Percentiles rank a stretch among this genome's conserved stretches.
phyloP scores from a whole-genome alignment of 208 protist species.

The Leishmania martiniquensis region DNA sequence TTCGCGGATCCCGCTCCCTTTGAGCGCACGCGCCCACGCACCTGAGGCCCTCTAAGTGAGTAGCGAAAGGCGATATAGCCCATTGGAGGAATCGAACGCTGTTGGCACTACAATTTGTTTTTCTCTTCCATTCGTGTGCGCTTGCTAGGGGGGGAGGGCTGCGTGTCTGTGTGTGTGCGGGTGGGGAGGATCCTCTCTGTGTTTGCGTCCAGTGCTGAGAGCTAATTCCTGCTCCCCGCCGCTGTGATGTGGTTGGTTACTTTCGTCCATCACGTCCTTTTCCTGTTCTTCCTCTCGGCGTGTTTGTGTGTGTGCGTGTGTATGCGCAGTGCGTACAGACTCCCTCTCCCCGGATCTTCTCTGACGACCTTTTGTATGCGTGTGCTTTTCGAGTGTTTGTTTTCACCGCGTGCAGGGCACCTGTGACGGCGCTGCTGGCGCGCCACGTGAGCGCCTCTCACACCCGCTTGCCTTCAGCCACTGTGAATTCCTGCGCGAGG shows the following conservation, averaged over 20 bases:
- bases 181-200: too few species aligned
- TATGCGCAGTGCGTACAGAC: neutral
- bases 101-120: too few species aligned
- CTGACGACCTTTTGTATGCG: conserved; percentile 7
- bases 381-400: neutral
- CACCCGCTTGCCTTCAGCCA: neutral
- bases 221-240: too few species aligned
- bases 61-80: too few species aligned
- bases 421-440: neutral
- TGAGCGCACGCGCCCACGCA: too few species aligned
- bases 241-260: neutral
- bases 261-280: conserved; percentile 3
- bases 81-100: too few species aligned
- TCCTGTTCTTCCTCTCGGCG: neutral
- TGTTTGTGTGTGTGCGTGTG: conserved; percentile 11
- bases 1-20: too few species aligned
- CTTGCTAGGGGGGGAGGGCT: neutral
- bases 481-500: neutral
- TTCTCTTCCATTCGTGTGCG: neutral
- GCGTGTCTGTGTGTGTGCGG: neutral
- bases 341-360: conserved; percentile 3
- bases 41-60: too few species aligned
- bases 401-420: too few species aligned
- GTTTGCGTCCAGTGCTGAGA: too few species aligned
- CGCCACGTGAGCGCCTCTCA: neutral